Conservation (phyloP, 768 basidiomycete genomes). For the Suillus lakei region DNA sequence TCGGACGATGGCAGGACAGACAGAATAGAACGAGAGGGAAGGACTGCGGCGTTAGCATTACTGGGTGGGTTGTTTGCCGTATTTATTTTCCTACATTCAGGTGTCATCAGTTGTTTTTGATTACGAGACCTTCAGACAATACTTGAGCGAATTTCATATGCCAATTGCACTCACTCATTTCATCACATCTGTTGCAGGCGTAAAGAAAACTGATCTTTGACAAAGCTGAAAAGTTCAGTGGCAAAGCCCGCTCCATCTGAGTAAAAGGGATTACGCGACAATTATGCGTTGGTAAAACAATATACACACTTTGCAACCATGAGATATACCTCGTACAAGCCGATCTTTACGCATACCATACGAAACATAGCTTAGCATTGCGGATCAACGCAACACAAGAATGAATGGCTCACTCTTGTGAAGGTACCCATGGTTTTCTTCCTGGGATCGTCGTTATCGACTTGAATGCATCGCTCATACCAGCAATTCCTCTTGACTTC, state of each 20-base stretch:
- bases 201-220: background rate
- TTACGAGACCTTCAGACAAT: background rate
- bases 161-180: background rate
- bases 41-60: constrained; percentile 4
- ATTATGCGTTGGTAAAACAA: background rate
- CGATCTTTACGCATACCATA: constrained; percentile 4
- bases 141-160: background rate
- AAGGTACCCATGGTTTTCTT: constrained; percentile 93
- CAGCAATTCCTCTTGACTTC: constrained; percentile 82
- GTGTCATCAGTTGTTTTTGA: constrained; percentile 4
- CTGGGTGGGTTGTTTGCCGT: constrained; percentile 6
- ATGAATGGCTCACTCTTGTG: constrained; percentile 70
- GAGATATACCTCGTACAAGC: background rate
- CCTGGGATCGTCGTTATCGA: constrained; percentile 67
- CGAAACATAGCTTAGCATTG: background rate
- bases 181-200: background rate
- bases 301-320: background rate
- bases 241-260: background rate
- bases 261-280: background rate
- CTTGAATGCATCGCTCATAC: constrained; percentile 86
- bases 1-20: background rate
- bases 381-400: too few species aligned
- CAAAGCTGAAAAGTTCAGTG: background rate
- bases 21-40: constrained; percentile 3
- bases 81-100: constrained; percentile 5